Conservation (phyloP, 2,329 filamentous ascomycete genomes). For the Phaeosphaeriaceae sp. region DNA sequence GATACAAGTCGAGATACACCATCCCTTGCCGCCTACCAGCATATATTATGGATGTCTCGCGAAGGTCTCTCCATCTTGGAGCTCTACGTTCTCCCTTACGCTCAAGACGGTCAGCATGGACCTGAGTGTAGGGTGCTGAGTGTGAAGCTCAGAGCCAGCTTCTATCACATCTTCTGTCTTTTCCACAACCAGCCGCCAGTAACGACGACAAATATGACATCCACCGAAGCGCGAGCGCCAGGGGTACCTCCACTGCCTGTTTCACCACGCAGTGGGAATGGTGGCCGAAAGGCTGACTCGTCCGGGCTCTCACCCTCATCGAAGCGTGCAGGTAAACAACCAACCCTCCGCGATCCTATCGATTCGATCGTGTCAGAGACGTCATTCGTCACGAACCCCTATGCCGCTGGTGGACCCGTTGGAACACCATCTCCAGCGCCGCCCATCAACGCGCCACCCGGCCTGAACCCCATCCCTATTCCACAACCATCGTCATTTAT, state of each 20-base stretch:
- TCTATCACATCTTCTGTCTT: conserved; percentile 95
- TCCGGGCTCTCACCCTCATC: conserved; percentile 37
- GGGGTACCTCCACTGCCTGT: conserved; percentile 32
- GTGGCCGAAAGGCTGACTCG: conserved; percentile 30
- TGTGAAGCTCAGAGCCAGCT: conserved; percentile 90
- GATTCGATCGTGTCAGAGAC: conserved; percentile 58
- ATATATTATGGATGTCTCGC: conserved; percentile 93
- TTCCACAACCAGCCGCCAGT: conserved; percentile 91
- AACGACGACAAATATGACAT: conserved; percentile 44
- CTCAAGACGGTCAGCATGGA: conserved; percentile 74
- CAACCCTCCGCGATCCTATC: conserved; percentile 56
- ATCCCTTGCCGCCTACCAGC: conserved; percentile 82
- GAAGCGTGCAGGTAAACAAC: conserved; percentile 44
- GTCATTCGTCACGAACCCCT: conserved; percentile 60
- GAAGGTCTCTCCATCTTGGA: conserved; percentile 91
- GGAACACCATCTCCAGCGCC: conserved; percentile 52
- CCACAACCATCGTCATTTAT: conserved; percentile 72
- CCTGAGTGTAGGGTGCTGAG: conserved; percentile 85
- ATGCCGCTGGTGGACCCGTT: conserved; percentile 48
- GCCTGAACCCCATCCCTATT: conserved; percentile 51
- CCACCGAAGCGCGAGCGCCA: conserved; percentile 35
- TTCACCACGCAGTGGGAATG: conserved; percentile 32
- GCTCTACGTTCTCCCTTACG: conserved; percentile 77
- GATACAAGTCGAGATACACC: conserved; percentile 80
- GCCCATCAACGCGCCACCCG: conserved; percentile 53